These are phyloP conservation scores for Xylariaceae sp. DNA, from an alignment of 2,329 filamentous ascomycete species.

Conservation along the genomic window DNA sequence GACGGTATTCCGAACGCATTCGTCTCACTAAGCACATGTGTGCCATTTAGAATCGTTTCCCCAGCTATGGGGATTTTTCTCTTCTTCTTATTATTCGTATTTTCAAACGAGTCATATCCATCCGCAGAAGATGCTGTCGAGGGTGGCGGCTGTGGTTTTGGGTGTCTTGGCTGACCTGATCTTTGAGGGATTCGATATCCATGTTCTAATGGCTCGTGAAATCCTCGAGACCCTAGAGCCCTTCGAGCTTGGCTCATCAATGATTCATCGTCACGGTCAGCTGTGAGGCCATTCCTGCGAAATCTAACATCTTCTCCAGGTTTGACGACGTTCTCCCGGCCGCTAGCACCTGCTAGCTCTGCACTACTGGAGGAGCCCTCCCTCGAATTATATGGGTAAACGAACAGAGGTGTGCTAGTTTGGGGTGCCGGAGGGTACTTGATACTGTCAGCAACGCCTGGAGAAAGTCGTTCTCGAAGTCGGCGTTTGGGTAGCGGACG, in stretches of 20 bases:
- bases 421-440: conserved; percentile 80
- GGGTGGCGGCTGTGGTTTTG: conserved; percentile 61
- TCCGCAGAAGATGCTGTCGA: conserved; percentile 77
- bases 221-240: conserved; percentile 51
- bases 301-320: conserved; percentile 46
- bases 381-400: conserved; percentile 67
- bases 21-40: conserved; percentile 48
- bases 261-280: conserved; percentile 33
- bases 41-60: conserved; percentile 60
- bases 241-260: conserved; percentile 34
- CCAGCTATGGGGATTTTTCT: conserved; percentile 93
- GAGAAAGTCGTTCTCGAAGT: conserved; percentile 84
- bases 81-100: conserved; percentile 99
- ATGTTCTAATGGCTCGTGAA: conserved; percentile 53
- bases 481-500: conserved; percentile 88
- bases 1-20: conserved; percentile 42
- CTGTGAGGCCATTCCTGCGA: conserved; percentile 36
- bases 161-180: conserved; percentile 51
- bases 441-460: conserved; percentile 82
- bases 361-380: conserved; percentile 49
- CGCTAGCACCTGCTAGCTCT: conserved; percentile 33
- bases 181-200: conserved; percentile 51
- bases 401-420: conserved; percentile 75
- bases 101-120: conserved; percentile 96
- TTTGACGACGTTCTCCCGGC: conserved; percentile 41